A percentile compares a stretch with the other conserved stretches of the same genome.
Conservation (phyloP, 176 grass and related monocot species). For the Aegilops speltoides region DNA sequence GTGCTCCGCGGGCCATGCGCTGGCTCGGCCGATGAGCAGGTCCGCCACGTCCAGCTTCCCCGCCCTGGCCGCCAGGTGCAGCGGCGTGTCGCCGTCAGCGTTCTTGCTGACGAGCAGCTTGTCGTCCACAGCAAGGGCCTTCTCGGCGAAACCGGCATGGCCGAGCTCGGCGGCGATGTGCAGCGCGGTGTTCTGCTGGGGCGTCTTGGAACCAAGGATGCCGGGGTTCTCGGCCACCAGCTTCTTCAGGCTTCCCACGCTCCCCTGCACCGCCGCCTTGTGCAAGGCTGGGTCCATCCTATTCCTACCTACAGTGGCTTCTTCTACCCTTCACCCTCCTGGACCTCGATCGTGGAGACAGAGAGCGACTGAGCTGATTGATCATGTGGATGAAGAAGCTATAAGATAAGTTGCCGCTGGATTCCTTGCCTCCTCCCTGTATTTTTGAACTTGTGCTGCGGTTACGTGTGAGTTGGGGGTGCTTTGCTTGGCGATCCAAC, state of each 20-base stretch:
- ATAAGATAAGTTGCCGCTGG: not conserved
- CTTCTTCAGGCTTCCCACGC: not conserved
- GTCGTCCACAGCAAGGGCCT: not conserved
- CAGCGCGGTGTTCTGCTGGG: slow-evolving; percentile 53
- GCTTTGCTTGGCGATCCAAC: not conserved
- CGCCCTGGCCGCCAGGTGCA: slow-evolving; percentile 53
- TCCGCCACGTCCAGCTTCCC: slow-evolving; percentile 32
- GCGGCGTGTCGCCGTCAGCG: slow-evolving; percentile 55
- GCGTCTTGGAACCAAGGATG: slow-evolving; percentile 44
- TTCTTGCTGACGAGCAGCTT: slow-evolving; percentile 36
- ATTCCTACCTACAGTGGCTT: not conserved
- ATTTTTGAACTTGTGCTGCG: not conserved
- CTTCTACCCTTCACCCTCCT: not conserved
- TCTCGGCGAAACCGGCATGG: slow-evolving; percentile 20
- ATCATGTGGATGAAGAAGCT: not conserved
- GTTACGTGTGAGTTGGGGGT: not conserved
- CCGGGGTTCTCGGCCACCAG: not conserved
- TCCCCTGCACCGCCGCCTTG: slow-evolving; percentile 47
- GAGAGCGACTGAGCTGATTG: not conserved
- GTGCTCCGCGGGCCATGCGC: not conserved
- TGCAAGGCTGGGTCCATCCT: slow-evolving; percentile 49
- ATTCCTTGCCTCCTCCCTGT: not conserved
- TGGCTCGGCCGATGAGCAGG: slow-evolving; percentile 3
- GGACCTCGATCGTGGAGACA: not conserved
- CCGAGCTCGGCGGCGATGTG: slow-evolving; percentile 53